Percentiles rank a stretch among this genome's conserved stretches.
These are phyloP conservation scores for Cordyceps militaris DNA, from an alignment of 2,329 filamentous ascomycete species.

Conservation along the genomic window DNA sequence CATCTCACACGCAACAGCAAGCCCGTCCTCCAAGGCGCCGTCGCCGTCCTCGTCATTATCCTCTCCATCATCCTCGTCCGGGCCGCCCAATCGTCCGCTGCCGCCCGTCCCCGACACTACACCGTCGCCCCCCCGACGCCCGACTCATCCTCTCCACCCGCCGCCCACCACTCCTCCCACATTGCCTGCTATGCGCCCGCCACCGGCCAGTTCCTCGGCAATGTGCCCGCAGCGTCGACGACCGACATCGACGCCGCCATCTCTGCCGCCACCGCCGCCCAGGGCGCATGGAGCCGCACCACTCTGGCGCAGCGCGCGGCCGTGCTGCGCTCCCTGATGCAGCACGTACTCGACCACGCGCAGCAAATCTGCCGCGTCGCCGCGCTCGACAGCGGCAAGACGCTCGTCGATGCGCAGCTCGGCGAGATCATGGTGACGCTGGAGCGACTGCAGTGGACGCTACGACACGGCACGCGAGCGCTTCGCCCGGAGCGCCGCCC, in stretches of 20 bases:
- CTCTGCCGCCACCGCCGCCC: constrained; percentile 64
- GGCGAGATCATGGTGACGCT: constrained; percentile 91
- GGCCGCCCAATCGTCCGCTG: constrained; percentile 22
- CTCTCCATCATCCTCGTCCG: constrained; percentile 26
- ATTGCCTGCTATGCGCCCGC: constrained; percentile 87
- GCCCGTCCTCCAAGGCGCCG: constrained; percentile 22
- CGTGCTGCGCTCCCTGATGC: constrained; percentile 74
- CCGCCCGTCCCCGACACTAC: constrained; percentile 47
- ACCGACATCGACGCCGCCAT: constrained; percentile 75
- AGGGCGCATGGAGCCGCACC: constrained; percentile 69
- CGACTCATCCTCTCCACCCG: constrained; percentile 53
- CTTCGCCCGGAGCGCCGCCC: constrained; percentile 65
- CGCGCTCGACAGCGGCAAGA: constrained; percentile 92
- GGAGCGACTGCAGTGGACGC: constrained; percentile 93
- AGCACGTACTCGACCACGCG: constrained; percentile 81
- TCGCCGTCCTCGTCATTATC: constrained; percentile 24
- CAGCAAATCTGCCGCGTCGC: constrained; percentile 78
- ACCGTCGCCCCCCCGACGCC: constrained; percentile 52
- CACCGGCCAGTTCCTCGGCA: constrained; percentile 75
- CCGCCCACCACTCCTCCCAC: constrained; percentile 54
- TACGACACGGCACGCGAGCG: constrained; percentile 80
- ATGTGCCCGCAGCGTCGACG: constrained; percentile 67
- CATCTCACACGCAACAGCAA: constrained; percentile 17
- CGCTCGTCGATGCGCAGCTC: constrained; percentile 85
- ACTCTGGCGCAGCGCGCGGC: constrained; percentile 69